These are phyloP conservation scores for Fusarium albidum DNA, from an alignment of 2,329 filamentous ascomycete genomes.

Conservation along the genomic window DNA sequence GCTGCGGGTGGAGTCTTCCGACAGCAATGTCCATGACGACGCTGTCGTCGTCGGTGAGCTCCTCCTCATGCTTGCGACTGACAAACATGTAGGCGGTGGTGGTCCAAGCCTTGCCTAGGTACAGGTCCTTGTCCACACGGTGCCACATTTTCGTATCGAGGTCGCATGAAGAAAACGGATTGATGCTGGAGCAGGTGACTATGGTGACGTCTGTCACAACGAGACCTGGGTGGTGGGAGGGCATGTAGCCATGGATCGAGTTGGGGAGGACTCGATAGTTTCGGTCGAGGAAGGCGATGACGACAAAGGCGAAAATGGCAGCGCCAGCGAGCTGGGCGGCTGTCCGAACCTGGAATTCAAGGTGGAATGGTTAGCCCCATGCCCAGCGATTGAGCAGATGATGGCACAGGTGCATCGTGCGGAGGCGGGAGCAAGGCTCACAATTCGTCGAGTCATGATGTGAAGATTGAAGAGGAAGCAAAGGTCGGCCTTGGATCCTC, in stretches of 20 bases:
- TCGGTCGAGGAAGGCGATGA: slow-evolving; percentile 85
- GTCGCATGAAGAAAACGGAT: slow-evolving; percentile 77
- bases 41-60: slow-evolving; percentile 76
- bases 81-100: slow-evolving; percentile 83
- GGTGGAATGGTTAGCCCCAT: slow-evolving; percentile 11
- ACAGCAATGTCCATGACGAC: slow-evolving; percentile 83
- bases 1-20: slow-evolving; percentile 73
- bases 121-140: slow-evolving; percentile 88
- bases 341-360: slow-evolving; percentile 63
- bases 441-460: slow-evolving; percentile 50
- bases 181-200: slow-evolving; percentile 77
- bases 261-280: slow-evolving; percentile 87
- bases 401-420: neutral
- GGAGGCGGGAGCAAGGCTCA: slow-evolving; percentile 29
- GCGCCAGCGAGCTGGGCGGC: slow-evolving; percentile 78
- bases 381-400: neutral
- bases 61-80: slow-evolving; percentile 85
- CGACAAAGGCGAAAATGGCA: slow-evolving; percentile 70
- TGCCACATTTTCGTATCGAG: slow-evolving; percentile 79
- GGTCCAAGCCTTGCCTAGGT: slow-evolving; percentile 77
- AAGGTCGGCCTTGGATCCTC: slow-evolving; percentile 1
- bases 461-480: slow-evolving; percentile 10
- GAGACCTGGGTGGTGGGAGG: slow-evolving; percentile 82
- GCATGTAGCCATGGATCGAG: slow-evolving; percentile 86
- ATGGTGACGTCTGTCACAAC: slow-evolving; percentile 88